phyloP scores from a whole-genome alignment of 2,329 filamentous ascomycete genomes.

The Colletotrichum ledebouriae region DNA sequence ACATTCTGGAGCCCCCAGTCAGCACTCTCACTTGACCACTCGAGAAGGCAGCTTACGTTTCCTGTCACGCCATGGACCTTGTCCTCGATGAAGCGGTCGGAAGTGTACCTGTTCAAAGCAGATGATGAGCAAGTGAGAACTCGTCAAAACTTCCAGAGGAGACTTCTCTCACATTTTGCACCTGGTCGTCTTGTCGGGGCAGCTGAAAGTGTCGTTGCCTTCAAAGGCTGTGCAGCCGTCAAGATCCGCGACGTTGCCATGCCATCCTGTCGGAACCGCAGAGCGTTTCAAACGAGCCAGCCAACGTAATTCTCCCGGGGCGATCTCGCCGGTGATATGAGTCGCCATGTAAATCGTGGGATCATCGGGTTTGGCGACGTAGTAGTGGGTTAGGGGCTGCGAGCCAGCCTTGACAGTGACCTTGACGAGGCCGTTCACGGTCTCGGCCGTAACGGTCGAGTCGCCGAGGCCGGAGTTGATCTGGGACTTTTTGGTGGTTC shows the following conservation, averaged over 20 bases:
- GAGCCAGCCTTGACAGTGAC: constrained; percentile 44
- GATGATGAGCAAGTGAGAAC: no score
- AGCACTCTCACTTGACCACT: constrained; percentile 35
- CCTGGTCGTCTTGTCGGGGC: constrained; percentile 38
- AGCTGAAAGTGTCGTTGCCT: constrained; percentile 43
- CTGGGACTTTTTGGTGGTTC: constrained; percentile 58
- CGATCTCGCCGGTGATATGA: constrained; percentile 46
- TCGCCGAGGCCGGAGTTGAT: constrained; percentile 62
- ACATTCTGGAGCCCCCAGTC: constrained; percentile 43
- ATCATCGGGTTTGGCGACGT: constrained; percentile 43
- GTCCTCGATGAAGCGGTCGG: constrained; percentile 72
- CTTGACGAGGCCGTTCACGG: constrained; percentile 42
- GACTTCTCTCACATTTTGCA: constrained; percentile 31
- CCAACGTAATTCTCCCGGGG: constrained; percentile 45
- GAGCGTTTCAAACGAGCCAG: constrained; percentile 43
- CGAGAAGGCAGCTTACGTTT: constrained; percentile 39
- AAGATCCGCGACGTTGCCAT: constrained; percentile 44
- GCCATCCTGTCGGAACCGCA: constrained; percentile 44
- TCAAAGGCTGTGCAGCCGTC: constrained; percentile 45
- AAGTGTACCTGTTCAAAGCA: constrained; percentile 58
- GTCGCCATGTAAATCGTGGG: constrained; percentile 47
- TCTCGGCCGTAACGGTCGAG: constrained; percentile 44
- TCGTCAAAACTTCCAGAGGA: neutral
- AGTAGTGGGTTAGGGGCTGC: constrained; percentile 46
- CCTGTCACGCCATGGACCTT: constrained; percentile 61